Evolutionary conservation across 2,329 filamentous ascomycete genomes (phyloP), one percentile per base, ranked within the genome.

Genomic region (Scedosporium boydii): DNA sequence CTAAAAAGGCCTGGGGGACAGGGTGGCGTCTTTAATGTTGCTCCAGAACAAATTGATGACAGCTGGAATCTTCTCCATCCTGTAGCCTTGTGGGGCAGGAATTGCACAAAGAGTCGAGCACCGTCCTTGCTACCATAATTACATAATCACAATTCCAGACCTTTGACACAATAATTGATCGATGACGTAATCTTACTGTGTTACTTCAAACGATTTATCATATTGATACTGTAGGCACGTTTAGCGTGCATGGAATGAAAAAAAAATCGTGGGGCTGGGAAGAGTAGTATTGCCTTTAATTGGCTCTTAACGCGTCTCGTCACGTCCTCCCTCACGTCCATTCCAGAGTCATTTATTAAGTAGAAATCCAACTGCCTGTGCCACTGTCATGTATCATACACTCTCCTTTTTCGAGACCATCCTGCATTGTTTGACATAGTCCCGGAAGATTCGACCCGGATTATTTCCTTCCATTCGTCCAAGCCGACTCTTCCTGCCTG

Each of bases 241-340:
- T 14, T 38, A 10, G 10, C 34, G 34, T 9, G 10, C 10, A 2
- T 38, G 34, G 10, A 38, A 38, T 38, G 34, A 3, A 14, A 67
- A 58, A 62, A 68, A 67, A 70, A 65, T 67, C 68, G 69, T 67
- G 69, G 69, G 69, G 69, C 69, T 70, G 69, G 69, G 62, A 56
- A 60, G 21, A 6, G 14, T 6, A 23, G 16, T 6, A 16, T 14
- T 41, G 46, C 16, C 16, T 23, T 21, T 61, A 29, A 56, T 61
- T 61, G 59, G 48, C 59, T 29, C 14, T 56, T 56, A 42, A 55
- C 59, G 59, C 59, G 59, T 61, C 48, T 61, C 34, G 48, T 61
- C 59, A 34, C 59, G 42, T 41, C 7, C 53, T 59, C 14, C n/a
- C 10, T 16, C 51, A 57, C n/a, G n/a, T 23, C 44, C 34, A 51